A percentile compares a stretch with the other conserved stretches of the same genome.
Evolutionary conservation across 225 moss, liverwort and hornwort species (phyloP).

Genomic region (Bryoerythrophyllum caledonicum): DNA sequence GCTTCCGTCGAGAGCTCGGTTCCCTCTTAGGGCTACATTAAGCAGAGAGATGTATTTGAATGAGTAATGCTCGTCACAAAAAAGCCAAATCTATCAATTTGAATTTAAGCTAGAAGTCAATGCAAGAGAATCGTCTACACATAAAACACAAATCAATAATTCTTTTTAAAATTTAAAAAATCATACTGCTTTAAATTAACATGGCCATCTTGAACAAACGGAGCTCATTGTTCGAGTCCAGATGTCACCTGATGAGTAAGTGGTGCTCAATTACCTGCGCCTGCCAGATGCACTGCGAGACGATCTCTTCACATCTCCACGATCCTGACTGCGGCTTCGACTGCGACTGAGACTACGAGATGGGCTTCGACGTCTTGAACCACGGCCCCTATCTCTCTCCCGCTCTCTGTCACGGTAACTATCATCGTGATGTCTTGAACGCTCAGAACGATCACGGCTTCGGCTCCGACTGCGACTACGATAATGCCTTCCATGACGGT

Average conservation of each 20-base stretch:
- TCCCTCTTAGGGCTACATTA: slow-evolving; percentile 63
- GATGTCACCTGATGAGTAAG: background rate
- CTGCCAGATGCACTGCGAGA: slow-evolving; percentile 68
- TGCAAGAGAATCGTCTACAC: background rate
- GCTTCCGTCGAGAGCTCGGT: slow-evolving; percentile 41
- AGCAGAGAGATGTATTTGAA: slow-evolving; percentile 14
- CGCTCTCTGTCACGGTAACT: slow-evolving; percentile 47
- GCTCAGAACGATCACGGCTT: slow-evolving; percentile 77
- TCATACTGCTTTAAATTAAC: background rate
- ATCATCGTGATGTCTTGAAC: slow-evolving; percentile 74
- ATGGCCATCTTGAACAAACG: background rate
- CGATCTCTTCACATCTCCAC: slow-evolving; percentile 59
- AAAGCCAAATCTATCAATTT: background rate
- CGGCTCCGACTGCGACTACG: slow-evolving; percentile 78
- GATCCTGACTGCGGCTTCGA: slow-evolving; percentile 71
- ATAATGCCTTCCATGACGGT: slow-evolving; percentile 62
- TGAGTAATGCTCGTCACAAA: background rate
- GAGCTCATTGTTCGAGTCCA: background rate
- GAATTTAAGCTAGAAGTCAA: background rate
- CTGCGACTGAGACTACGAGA: slow-evolving; percentile 75
- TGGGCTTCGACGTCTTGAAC: slow-evolving; percentile 75
- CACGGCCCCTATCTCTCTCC: slow-evolving; percentile 68
- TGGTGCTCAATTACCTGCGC: slow-evolving; percentile 43
- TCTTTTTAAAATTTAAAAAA: background rate
- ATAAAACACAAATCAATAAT: background rate